Percentiles rank a stretch among this genome's conserved stretches.
These are phyloP conservation scores for Psilocybe azurescens DNA, from an alignment of 768 basidiomycete species.

Conservation along the genomic window DNA sequence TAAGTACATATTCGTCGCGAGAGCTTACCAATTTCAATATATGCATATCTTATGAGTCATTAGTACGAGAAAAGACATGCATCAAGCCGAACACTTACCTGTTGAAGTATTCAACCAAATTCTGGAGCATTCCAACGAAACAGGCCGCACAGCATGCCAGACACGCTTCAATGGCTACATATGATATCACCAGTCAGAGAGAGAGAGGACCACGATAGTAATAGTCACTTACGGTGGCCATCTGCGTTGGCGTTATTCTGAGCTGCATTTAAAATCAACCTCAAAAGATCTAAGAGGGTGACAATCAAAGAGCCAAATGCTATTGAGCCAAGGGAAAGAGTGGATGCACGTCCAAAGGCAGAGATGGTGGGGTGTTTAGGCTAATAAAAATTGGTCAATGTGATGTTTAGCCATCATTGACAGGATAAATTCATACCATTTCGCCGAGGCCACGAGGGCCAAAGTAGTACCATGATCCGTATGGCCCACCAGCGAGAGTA, in stretches of 20 bases:
- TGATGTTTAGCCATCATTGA: not conserved
- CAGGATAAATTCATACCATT: constrained; percentile 50
- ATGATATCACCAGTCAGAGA: not conserved
- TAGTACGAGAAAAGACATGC: not conserved
- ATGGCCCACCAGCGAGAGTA: constrained; percentile 82
- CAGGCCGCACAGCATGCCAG: constrained; percentile 82
- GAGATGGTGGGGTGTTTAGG: constrained; percentile 74
- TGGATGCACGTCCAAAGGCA: constrained; percentile 76
- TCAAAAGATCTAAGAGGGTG: constrained; percentile 73
- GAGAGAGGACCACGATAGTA: not conserved
- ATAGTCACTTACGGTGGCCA: constrained; percentile 61
- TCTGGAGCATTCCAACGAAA: constrained; percentile 74
- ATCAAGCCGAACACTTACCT: constrained; percentile 39
- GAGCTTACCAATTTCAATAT: constrained; percentile 76
- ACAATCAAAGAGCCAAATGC: constrained; percentile 88
- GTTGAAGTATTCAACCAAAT: constrained; percentile 80
- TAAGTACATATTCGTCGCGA: not conserved
- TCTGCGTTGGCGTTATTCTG: constrained; percentile 64
- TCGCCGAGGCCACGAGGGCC: constrained; percentile 69
- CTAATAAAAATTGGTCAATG: constrained; percentile 32
- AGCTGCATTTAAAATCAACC: constrained; percentile 62
- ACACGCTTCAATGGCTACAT: constrained; percentile 69
- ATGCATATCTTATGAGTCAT: constrained; percentile 60
- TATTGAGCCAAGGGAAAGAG: constrained; percentile 81
- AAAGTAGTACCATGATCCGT: constrained; percentile 85